phyloP scores from a whole-genome alignment of 441 rosid species.

The Populus hybrid region DNA sequence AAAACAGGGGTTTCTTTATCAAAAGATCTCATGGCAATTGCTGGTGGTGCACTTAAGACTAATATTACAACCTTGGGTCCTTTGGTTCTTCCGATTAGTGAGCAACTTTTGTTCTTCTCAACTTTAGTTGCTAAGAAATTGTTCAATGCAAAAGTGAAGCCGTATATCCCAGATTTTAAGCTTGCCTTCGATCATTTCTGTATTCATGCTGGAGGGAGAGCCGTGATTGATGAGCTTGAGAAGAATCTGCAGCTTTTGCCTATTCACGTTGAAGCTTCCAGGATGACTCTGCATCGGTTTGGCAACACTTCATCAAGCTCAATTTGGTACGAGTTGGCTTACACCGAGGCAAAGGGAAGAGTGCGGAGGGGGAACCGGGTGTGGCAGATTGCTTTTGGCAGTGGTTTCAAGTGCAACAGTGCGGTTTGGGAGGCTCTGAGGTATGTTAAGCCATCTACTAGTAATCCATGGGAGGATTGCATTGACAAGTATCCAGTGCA shows the following conservation, averaged over 20 bases:
- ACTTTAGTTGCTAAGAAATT: conserved; percentile 62
- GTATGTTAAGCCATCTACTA: conserved; percentile 55
- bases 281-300: conserved; percentile 90
- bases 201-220: conserved; percentile 90
- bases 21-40: conserved; percentile 78
- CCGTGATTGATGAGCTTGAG: conserved; percentile 90
- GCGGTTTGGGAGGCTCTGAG: conserved; percentile 81
- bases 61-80: conserved; percentile 88
- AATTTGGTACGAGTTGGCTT: conserved; percentile 89
- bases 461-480: conserved; percentile 84
- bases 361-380: conserved; percentile 68
- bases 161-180: conserved; percentile 84
- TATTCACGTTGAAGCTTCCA: conserved; percentile 70
- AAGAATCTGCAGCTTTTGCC: conserved; percentile 79
- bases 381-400: conserved; percentile 94
- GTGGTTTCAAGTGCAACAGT: conserved; percentile 92
- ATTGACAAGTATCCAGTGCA: conserved; percentile 72
- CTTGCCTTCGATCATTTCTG: conserved; percentile 91
- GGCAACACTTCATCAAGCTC: conserved; percentile 96
- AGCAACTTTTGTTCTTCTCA: conserved; percentile 71
- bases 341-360: conserved; percentile 81
- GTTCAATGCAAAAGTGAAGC: conserved; percentile 60
- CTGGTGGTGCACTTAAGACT: conserved; percentile 80
- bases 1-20: conserved; percentile 88
- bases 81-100: conserved; percentile 81